Conservation (phyloP, 2,329 filamentous ascomycete species). For the Paracoccidioides brasiliensis region DNA sequence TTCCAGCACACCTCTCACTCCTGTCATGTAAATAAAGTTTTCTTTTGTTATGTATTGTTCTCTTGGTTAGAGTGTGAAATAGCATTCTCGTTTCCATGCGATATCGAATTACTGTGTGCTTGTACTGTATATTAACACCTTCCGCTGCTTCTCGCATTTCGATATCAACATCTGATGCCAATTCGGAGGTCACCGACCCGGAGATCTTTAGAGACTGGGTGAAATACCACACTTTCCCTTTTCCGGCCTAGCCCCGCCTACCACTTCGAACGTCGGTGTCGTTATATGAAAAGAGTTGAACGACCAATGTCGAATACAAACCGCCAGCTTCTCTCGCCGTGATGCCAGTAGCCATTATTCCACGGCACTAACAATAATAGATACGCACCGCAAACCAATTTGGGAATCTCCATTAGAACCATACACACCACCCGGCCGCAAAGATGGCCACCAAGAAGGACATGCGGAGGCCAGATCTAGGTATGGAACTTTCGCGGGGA, state of each 20-base stretch:
- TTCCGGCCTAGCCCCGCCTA: neutral
- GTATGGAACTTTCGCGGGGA: slow-evolving; percentile 35
- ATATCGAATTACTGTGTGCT: neutral
- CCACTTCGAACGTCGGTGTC: neutral
- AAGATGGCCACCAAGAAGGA: slow-evolving; percentile 59
- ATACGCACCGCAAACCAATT: neutral
- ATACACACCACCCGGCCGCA: neutral
- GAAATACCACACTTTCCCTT: neutral
- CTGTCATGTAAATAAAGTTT: slow-evolving; percentile 1
- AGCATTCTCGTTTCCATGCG: neutral
- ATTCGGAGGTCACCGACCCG: neutral
- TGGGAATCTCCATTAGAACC: neutral
- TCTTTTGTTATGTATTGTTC: neutral
- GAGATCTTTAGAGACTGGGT: neutral
- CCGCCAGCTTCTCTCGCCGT: neutral
- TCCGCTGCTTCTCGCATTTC: no score
- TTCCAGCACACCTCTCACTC: neutral
- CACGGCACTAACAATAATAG: neutral
- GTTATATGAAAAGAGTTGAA: neutral
- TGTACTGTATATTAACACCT: neutral
- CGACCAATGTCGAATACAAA: neutral
- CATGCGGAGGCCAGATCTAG: slow-evolving; percentile 60
- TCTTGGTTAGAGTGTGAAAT: neutral
- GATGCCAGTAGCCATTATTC: neutral
- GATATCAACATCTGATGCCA: neutral